Evolutionary conservation across 495 filamentous ascomycete species (phyloP).

Genomic region (Podospora australis): DNA sequence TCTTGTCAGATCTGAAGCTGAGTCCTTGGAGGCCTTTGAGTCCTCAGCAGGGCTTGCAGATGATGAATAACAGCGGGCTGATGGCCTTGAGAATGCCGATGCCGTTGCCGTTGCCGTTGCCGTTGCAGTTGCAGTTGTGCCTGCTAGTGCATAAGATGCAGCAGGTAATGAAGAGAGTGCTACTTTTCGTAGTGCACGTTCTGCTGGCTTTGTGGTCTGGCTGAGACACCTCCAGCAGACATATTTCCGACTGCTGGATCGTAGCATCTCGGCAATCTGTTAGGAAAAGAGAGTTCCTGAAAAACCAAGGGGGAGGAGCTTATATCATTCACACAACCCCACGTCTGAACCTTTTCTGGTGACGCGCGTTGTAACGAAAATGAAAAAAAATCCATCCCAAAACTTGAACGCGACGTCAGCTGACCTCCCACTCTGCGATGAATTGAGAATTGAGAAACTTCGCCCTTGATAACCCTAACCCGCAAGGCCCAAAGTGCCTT

Average conservation of each 20-base stretch:
- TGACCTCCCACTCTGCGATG: conserved; percentile 5
- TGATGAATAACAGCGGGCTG: neutral
- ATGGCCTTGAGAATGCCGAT: neutral
- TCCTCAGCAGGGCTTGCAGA: no score
- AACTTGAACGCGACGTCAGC: conserved; percentile 17
- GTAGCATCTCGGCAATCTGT: conserved; percentile 20
- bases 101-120: neutral
- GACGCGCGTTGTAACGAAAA: neutral
- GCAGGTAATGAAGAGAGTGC: no score
- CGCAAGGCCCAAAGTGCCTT: neutral
- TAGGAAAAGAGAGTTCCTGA: no score
- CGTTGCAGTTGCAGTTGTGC: no score
- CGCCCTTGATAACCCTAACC: conserved; percentile 7
- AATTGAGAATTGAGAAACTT: neutral
- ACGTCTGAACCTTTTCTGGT: conserved; percentile 6
- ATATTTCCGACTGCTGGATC: conserved; percentile 20
- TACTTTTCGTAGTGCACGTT: conserved; percentile 1
- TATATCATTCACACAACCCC: neutral
- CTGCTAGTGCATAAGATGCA: no score
- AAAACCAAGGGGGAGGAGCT: no score
- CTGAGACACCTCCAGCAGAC: conserved; percentile 27
- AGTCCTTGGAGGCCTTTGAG: no score
- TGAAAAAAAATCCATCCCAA: no score
- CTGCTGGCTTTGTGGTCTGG: conserved; percentile 3
- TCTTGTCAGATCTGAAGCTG: no score